phyloP scores from a whole-genome alignment of 139 green algal species.

The Coelastrella sp. region DNA sequence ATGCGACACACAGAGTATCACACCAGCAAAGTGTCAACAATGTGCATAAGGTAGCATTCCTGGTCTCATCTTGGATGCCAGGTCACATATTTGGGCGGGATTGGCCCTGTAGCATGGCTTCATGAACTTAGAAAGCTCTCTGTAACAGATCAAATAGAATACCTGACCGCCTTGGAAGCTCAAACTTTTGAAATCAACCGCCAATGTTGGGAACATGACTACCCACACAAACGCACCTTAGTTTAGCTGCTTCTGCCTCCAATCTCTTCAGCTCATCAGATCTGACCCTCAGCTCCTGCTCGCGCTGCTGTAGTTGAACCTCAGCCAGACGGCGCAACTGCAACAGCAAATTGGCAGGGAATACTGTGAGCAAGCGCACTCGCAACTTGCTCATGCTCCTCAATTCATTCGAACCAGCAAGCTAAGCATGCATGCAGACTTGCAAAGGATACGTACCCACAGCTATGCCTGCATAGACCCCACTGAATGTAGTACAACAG shows the following conservation, averaged over 20 bases:
- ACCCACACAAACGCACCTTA: not conserved
- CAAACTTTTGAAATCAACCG: too few relatives aligned
- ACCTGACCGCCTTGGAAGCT: too few relatives aligned
- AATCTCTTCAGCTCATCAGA: not conserved
- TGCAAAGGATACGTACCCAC: not conserved
- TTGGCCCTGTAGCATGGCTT: too few relatives aligned
- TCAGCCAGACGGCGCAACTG: conserved; percentile 32
- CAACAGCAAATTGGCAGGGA: not conserved
- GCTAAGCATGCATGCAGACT: not conserved
- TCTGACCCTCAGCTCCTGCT: not conserved
- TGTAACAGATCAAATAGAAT: too few relatives aligned
- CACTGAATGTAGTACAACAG: not conserved
- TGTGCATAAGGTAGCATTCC: too few relatives aligned
- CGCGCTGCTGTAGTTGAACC: not conserved
- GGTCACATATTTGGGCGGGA: too few relatives aligned
- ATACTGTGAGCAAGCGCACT: not conserved
- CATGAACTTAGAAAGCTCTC: too few relatives aligned
- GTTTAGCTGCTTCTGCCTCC: not conserved
- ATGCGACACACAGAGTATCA: too few relatives aligned
- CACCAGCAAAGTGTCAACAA: too few relatives aligned
- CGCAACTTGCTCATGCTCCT: not conserved
- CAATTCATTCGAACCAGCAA: not conserved
- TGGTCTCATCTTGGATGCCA: too few relatives aligned
- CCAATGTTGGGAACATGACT: not conserved
- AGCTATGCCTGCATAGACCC: not conserved